A percentile compares a stretch with the other conserved stretches of the same genome.
Evolutionary conservation across 371 early-diverging fungal species (phyloP).

Genomic region (Parasitella parasitica): DNA sequence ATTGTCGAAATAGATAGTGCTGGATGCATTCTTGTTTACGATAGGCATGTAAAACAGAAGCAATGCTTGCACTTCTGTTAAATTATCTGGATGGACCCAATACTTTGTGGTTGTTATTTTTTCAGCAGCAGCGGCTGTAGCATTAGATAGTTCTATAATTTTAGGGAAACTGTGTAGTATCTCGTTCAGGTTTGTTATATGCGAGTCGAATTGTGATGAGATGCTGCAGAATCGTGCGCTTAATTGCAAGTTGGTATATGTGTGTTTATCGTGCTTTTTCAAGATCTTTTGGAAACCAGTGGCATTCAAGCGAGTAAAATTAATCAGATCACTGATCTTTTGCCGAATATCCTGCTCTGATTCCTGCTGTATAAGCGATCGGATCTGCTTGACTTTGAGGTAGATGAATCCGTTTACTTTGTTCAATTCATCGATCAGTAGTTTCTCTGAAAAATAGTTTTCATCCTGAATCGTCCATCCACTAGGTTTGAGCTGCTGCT

Average conservation of each 20-base stretch:
- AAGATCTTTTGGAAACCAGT: conserved; percentile 91
- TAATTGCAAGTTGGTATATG: conserved; percentile 42
- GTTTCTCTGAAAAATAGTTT: neutral
- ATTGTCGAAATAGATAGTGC: conserved; percentile 21
- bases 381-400: conserved; percentile 4
- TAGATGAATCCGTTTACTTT: conserved; percentile 12
- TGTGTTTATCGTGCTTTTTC: conserved; percentile 90
- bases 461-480: conserved; percentile 16
- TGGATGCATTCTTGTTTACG: neutral
- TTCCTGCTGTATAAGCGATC: conserved; percentile 17
- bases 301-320: conserved; percentile 88
- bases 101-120: conserved; percentile 47
- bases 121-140: neutral
- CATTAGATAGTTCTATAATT: neutral
- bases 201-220: neutral
- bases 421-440: conserved; percentile 1
- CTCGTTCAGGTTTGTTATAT: neutral
- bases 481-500: neutral
- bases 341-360: conserved; percentile 15
- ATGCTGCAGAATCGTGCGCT: neutral
- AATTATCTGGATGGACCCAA: conserved; percentile 22
- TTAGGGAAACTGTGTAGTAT: neutral
- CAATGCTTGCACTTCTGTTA: conserved; percentile 17
- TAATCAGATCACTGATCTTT: conserved; percentile 80
- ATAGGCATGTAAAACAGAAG: conserved; percentile 18